Evolutionary conservation across 2,329 filamentous ascomycete genomes (phyloP).

Genomic region (Gaeumannomyces sp.): DNA sequence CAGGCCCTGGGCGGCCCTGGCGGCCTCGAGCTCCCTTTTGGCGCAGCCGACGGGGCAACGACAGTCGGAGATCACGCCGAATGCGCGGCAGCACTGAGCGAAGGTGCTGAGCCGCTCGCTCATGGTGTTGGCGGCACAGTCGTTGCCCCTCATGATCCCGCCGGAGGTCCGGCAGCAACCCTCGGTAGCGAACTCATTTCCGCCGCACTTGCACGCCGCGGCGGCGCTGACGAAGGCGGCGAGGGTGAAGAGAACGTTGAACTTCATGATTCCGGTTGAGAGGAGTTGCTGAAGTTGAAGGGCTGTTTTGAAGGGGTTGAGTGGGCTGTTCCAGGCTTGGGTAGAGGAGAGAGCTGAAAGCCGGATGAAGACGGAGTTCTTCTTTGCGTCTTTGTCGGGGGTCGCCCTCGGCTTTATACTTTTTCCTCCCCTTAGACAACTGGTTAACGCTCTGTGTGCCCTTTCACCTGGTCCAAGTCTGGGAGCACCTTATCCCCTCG

Average conservation of each 20-base stretch:
- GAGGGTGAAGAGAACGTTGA: neutral
- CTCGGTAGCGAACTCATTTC: conserved; percentile 5
- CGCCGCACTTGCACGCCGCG: conserved; percentile 9
- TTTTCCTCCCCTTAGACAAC: too few relatives aligned
- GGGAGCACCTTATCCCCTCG: too few relatives aligned
- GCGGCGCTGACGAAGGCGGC: conserved; percentile 14
- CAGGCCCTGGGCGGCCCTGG: conserved; percentile 1
- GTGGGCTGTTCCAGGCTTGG: neutral
- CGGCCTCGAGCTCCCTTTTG: conserved; percentile 12
- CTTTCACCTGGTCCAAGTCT: too few relatives aligned
- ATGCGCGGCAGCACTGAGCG: conserved; percentile 39
- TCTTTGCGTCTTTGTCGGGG: too few relatives aligned
- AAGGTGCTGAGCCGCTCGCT: conserved; percentile 25
- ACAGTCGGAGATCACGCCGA: conserved; percentile 31
- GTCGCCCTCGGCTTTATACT: too few relatives aligned
- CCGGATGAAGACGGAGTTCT: too few relatives aligned
- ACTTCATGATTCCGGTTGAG: neutral
- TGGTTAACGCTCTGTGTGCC: too few relatives aligned
- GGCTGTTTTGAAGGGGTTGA: neutral
- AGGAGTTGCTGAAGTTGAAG: neutral
- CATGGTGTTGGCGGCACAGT: conserved; percentile 35
- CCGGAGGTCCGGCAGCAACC: conserved; percentile 14
- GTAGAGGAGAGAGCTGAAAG: neutral
- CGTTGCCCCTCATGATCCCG: conserved; percentile 10
- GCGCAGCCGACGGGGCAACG: conserved; percentile 25